Base-by-base conservation (phyloP, 345 rosid species). In the Camelina hispida region DNA sequence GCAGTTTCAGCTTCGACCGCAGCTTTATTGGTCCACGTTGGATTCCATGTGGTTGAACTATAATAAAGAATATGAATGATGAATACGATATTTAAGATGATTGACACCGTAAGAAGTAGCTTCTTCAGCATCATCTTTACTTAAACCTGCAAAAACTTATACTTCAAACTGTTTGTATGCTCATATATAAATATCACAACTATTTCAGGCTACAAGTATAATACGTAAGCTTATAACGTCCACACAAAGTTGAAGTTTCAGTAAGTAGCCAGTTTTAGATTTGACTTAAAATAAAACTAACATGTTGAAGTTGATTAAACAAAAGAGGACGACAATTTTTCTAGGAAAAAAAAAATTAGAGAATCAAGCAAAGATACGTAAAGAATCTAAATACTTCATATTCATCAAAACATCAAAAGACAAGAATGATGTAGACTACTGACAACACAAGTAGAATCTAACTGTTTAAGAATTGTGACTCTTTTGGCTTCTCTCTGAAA, bases 1-100 rank as follows among this genome's bases (percentile, higher is more conserved):
- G 76, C 93, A 2, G 65, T 48, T 62, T 89, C 93, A 3, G 93
- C 93, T 81, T 89, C 92, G 2, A 0, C 57, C 6, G 91, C 92
- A 0, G 92, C 92, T 70, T 17, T 75, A 25, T 37, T 30, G 69
- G 80, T 88, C 97, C 97, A 92, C 20, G 86, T 84, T 18, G 76
- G 75, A 22, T 15, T 69, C 83, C 81, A 58, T 30, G 38, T 44
- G 58, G 53, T 58, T 30, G 72, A 71, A 12, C 12, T 44, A 11
- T 52, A 30, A 15, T 51, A 75, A 20, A 76, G 74, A 28, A 67
- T 43, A 52, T 79, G 71, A 32, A 59, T 25, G 0, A 58, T 61
- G 10, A 83, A 73, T 6, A 79, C 37, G 1, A 84, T 69, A 65
- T 86, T 89, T 15, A 82, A 70, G 38, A 76, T 18, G 20, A 86